These are phyloP conservation scores for Euclidium syriacum DNA, from an alignment of 345 rosid genomes.

Conservation along the genomic window DNA sequence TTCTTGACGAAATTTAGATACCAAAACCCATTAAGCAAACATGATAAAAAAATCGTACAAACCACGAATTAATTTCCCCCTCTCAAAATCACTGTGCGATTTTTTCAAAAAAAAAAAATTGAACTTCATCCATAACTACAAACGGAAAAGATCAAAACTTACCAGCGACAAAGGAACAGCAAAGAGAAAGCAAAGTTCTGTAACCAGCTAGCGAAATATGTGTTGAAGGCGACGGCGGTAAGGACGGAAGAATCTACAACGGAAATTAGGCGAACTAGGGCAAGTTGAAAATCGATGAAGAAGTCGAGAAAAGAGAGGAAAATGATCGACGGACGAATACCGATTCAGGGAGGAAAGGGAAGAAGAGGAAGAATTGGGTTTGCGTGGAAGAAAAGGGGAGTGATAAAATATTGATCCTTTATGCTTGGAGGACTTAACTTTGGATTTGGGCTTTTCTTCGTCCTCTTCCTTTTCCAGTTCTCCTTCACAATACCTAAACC, in stretches of 20 bases:
- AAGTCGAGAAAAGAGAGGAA: slow-evolving; percentile 1
- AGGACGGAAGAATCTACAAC: not conserved
- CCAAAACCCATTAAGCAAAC: slow-evolving; percentile 10
- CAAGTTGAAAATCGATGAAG: slow-evolving; percentile 8
- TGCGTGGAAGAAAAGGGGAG: slow-evolving; percentile 41
- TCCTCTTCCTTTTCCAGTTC: slow-evolving; percentile 7
- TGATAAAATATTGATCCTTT: slow-evolving; percentile 13
- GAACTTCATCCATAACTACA: slow-evolving; percentile 4
- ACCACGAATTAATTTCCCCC: slow-evolving; percentile 4
- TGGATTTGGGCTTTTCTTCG: slow-evolving; percentile 28
- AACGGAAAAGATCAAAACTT: slow-evolving; percentile 24
- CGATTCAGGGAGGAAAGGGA: not conserved
- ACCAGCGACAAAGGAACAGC: slow-evolving; percentile 19
- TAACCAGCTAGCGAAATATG: not conserved
- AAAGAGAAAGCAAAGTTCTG: slow-evolving; percentile 15
- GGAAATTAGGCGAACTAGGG: not conserved
- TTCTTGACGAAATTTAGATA: not conserved
- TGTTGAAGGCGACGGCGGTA: not conserved
- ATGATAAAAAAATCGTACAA: not conserved
- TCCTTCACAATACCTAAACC: not conserved
- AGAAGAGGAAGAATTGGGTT: slow-evolving; percentile 22
- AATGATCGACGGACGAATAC: slow-evolving; percentile 10
- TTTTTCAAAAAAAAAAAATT: not conserved
- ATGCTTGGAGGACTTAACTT: slow-evolving; percentile 2
- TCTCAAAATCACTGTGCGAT: not conserved